Conservation (phyloP, 2,329 filamentous ascomycete species). For the Xylariales sp. region DNA sequence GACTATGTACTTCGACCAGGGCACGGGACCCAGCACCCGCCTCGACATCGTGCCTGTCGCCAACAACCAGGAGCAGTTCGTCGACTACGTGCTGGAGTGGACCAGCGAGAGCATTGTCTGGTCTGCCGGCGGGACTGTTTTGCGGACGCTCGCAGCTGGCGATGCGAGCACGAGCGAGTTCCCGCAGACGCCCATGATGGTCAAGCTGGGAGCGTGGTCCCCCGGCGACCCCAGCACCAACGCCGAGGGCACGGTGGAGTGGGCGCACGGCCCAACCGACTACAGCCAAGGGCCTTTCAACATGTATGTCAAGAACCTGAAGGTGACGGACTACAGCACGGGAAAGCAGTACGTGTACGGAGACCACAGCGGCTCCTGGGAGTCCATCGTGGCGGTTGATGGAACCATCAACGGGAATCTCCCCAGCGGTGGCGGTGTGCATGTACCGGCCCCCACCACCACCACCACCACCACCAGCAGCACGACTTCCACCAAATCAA, state of each 20-base stretch:
- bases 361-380: slow-evolving; percentile 54
- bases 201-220: slow-evolving; percentile 65
- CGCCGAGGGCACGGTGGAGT: slow-evolving; percentile 56
- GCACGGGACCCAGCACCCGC: slow-evolving; percentile 57
- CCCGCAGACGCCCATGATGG: slow-evolving; percentile 73
- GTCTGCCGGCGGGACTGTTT: slow-evolving; percentile 62
- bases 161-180: slow-evolving; percentile 61
- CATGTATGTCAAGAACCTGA: slow-evolving; percentile 65
- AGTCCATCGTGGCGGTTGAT: too few relatives aligned
- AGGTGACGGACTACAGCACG: slow-evolving; percentile 54
- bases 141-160: slow-evolving; percentile 58
- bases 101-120: slow-evolving; percentile 62
- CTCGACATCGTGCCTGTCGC: slow-evolving; percentile 54
- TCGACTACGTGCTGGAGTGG: slow-evolving; percentile 77
- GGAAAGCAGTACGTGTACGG: slow-evolving; percentile 63
- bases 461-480: too few relatives aligned
- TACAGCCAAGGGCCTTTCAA: slow-evolving; percentile 63
- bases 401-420: too few relatives aligned
- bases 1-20: slow-evolving; percentile 79
- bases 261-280: slow-evolving; percentile 67
- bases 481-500: too few relatives aligned
- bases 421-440: too few relatives aligned
- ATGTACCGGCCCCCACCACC: too few relatives aligned
- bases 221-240: slow-evolving; percentile 53
- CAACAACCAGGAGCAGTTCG: slow-evolving; percentile 55